phyloP scores from a whole-genome alignment of 2,329 filamentous ascomycete genomes.

The Aureobasidium lini region DNA sequence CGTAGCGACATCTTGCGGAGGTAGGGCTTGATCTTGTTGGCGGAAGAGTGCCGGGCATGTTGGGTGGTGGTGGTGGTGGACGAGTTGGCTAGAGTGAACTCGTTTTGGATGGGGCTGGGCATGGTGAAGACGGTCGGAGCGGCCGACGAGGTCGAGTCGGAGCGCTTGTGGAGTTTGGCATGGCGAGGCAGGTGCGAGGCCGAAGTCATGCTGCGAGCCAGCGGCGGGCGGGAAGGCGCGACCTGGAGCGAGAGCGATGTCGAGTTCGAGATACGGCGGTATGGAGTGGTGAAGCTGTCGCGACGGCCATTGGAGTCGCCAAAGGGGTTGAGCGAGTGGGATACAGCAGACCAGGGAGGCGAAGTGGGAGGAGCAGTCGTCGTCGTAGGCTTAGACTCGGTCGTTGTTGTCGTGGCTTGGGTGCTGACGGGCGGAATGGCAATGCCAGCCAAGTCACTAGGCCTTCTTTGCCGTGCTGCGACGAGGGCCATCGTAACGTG shows the following conservation, averaged over 20 bases:
- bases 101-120: slow-evolving; percentile 26
- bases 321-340: slow-evolving; percentile 1
- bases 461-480: neutral
- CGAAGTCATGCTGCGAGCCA: slow-evolving; percentile 15
- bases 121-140: slow-evolving; percentile 24
- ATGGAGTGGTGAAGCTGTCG: slow-evolving; percentile 9
- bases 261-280: slow-evolving; percentile 1
- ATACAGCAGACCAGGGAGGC: neutral
- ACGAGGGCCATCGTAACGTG: neutral
- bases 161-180: slow-evolving; percentile 26
- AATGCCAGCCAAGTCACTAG: neutral
- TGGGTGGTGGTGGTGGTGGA: neutral
- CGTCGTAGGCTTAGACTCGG: neutral
- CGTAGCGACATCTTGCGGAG: slow-evolving; percentile 46
- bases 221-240: neutral
- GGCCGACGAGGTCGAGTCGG: slow-evolving; percentile 21
- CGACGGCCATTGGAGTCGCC: slow-evolving; percentile 13
- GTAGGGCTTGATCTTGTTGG: slow-evolving; percentile 47
- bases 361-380: neutral
- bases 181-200: slow-evolving; percentile 6
- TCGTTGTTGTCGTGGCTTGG: slow-evolving; percentile 6
- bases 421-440: slow-evolving; percentile 1
- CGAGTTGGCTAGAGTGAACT: slow-evolving; percentile 17
- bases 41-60: slow-evolving; percentile 19
- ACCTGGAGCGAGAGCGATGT: slow-evolving; percentile 2